Base-by-base conservation (phyloP, 1,284 basidiomycete species). In the Acaromyces ingoldii region DNA sequence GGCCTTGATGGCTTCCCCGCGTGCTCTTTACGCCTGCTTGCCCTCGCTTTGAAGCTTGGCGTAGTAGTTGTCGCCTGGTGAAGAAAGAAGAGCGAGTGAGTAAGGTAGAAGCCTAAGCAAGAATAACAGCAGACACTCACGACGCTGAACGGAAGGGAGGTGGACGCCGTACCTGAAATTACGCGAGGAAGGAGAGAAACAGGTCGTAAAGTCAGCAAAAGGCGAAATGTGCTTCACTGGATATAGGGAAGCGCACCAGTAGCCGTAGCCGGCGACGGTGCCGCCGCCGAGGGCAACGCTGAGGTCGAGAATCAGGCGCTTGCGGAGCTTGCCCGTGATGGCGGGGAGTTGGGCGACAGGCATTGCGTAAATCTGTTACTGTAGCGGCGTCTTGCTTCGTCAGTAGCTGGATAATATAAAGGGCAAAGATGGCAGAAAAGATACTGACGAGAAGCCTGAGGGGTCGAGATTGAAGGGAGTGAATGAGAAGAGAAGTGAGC, bases 241-340 rank as follows among this genome's bases (percentile, higher is more conserved):
- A 7, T 15, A 13, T 44, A 22, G 21, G 7, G 11, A 10, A 36
- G 53, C 68, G 45, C 44, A 71, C 69, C 69, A 71, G 67, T 66
- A 71, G 38, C 54, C 69, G 57, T 71, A 71, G 38, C 69, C 69
- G 31, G 65, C 59, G 36, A 59, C 67, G 30, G 59, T 62, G 26
- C 69, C 69, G 42, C 67, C 67, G 22, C 69, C 69, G 24, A 71
- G 58, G 33, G 67, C 69, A 52, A 71, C 67, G 44, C 57, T 61
- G 39, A 71, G 57, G 57, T 71, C 69, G 45, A 71, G 64, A 50
- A 71, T 71, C 39, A 71, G 61, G 47, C 69, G 62, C 65, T 71
- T 71, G 56, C 69, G 69, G 53, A 71, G 57, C 63, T 69, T 71
- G 50, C 69, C 69, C 40, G 69, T 71, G 60, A 71, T 71, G 53